Evolutionary conservation across 2,329 filamentous ascomycete species (phyloP).

Genomic region (Bipolaris sorokiniana): DNA sequence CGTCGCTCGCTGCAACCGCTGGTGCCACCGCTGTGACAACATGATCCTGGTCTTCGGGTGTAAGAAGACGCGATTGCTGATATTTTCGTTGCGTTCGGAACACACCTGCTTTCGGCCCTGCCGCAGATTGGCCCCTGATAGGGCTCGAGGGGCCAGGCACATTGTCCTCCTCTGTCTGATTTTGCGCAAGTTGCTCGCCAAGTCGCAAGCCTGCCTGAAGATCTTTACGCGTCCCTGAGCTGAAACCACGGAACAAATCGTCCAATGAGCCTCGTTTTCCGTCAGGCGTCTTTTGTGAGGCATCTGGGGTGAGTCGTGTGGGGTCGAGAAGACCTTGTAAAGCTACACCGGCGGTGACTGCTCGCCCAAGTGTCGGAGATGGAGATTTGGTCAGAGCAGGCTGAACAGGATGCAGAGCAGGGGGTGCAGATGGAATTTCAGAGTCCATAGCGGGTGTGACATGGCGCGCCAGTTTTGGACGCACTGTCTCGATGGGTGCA

Average conservation of each 20-base stretch:
- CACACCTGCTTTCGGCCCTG: conserved; percentile 25
- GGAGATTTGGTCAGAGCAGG: conserved; percentile 29
- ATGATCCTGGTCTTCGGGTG: conserved; percentile 44
- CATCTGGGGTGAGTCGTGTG: conserved; percentile 35
- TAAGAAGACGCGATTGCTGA: conserved; percentile 40
- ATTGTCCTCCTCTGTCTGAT: conserved; percentile 21
- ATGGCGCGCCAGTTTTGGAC: conserved; percentile 26
- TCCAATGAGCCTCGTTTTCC: conserved; percentile 39
- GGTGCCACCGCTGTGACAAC: conserved; percentile 18
- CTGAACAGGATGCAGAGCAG: conserved; percentile 32
- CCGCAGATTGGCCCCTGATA: conserved; percentile 18
- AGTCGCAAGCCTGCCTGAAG: conserved; percentile 48
- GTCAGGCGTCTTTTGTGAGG: conserved; percentile 28
- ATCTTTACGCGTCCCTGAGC: conserved; percentile 47
- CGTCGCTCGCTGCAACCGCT: conserved; percentile 17
- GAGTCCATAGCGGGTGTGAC: conserved; percentile 38
- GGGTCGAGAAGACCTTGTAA: conserved; percentile 48
- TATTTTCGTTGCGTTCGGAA: conserved; percentile 34
- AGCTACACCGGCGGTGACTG: conserved; percentile 48
- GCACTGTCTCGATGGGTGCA: conserved; percentile 18
- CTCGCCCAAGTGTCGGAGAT: conserved; percentile 43
- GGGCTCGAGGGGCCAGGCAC: conserved; percentile 27
- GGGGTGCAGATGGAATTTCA: conserved; percentile 41
- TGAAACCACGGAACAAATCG: conserved; percentile 49
- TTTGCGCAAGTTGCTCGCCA: conserved; percentile 47